Evolutionary conservation across 208 protist genomes (phyloP), one percentile per base, ranked within the genome.

Genomic region (Zelonia costaricensis): DNA sequence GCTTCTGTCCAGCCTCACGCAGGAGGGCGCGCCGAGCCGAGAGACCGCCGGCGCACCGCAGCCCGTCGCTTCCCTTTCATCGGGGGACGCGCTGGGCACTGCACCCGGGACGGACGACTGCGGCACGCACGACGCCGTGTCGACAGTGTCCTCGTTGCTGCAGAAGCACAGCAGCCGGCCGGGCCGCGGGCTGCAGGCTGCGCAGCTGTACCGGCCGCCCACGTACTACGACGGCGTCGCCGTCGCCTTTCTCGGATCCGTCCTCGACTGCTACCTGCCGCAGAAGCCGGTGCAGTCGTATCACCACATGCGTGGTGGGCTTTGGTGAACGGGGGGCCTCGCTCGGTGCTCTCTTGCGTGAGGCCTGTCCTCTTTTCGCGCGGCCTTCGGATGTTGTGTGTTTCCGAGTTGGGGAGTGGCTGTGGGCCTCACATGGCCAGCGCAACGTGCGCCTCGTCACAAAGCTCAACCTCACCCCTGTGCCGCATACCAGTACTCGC

Each of bases 191-290:
- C 12, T 10, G 10, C 1, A 13, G 2, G 18, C 42, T 3, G 22
- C 38, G n/a, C 33, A 52, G 1, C 31, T 58, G 33, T 48, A 70
- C 31, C 62, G 64, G 20, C 35, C 35, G 1, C 88, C 88, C 16
- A 86, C 74, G 12, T 95, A 83, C 55, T 74, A 53, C 62, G 89
- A 95, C 69, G 89, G 89, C 20, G 76, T 92, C 13, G 89, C 89
- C 6, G 86, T 92, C 12, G 89, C 85, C 0, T 69, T 92, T 23
- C 39, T 91, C 18, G 89, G 89, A 18, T 90, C 89, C 15, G 63
- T 95, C 39, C 76, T 95, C 73, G 89, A 95, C 57, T 92, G 89
- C 62, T 91, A 89, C 54, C 44, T 92, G 0, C 89, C 89, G 0
- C 74, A 79, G 48, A 91, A 88, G 45, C 72, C 89, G 2, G 47